These are phyloP conservation scores for Saprolegnia parasitica DNA, from an alignment of 352 stramenopile genomes.

Conservation along the genomic window DNA sequence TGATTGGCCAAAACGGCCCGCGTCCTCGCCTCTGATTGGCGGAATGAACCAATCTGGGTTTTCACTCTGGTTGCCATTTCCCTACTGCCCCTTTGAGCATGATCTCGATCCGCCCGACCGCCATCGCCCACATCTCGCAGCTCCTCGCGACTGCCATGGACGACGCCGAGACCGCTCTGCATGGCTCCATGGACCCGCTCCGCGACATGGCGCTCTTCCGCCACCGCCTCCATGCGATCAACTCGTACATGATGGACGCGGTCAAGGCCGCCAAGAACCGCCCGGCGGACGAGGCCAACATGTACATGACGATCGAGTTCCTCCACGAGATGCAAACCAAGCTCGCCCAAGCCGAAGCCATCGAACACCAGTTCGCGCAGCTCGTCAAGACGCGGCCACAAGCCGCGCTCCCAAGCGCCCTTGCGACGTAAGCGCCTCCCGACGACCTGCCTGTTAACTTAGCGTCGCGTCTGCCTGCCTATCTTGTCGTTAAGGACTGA, in stretches of 20 bases:
- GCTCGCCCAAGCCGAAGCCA: background rate
- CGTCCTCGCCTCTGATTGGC: background rate
- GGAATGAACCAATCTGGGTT: background rate
- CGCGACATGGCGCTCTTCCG: constrained; percentile 9
- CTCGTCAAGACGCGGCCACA: background rate
- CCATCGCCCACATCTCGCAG: constrained; percentile 9
- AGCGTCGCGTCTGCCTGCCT: background rate
- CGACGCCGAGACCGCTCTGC: background rate
- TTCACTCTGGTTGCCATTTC: background rate
- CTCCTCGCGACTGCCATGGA: constrained; percentile 5
- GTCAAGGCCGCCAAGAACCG: background rate
- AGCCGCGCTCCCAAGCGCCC: background rate
- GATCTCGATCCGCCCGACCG: constrained; percentile 7
- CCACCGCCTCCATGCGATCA: background rate
- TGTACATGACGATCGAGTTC: constrained; percentile 4
- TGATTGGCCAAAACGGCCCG: background rate
- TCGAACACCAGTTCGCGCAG: background rate
- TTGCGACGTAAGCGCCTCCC: background rate
- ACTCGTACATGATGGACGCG: constrained; percentile 1
- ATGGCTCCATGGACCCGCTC: background rate
- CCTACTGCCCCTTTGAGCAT: background rate
- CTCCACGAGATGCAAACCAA: constrained; percentile 7
- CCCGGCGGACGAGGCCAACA: background rate
- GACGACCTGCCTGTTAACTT: constrained; percentile 3
- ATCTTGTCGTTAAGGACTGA: too few species aligned